Evolutionary conservation across 306 rosid species (phyloP).

Genomic region (Lablab purpureus): DNA sequence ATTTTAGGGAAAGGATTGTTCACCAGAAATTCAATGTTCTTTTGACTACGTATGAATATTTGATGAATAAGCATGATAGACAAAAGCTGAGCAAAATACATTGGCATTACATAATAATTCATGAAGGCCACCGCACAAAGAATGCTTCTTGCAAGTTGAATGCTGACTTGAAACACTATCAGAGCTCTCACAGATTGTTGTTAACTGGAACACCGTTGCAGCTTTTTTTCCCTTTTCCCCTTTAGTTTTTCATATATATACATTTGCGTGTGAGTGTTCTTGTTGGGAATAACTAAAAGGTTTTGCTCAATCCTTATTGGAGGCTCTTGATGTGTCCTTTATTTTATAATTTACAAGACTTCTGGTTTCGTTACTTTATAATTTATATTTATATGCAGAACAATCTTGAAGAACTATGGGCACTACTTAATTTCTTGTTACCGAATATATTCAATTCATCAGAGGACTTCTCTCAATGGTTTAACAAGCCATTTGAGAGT

Average conservation of each 20-base stretch:
- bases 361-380: conserved; percentile 36
- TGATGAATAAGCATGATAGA: conserved; percentile 99
- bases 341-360: conserved; percentile 38
- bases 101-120: conserved; percentile 97
- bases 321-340: conserved; percentile 20
- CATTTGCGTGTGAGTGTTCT: neutral
- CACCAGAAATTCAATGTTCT: conserved; percentile 96
- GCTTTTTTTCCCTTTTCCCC: conserved; percentile 47
- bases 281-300: conserved; percentile 24
- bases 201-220: conserved; percentile 98
- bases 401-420: conserved; percentile 99
- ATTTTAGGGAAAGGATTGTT: conserved; percentile 90
- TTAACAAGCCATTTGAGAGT: conserved; percentile 97
- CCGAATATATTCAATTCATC: conserved; percentile 98
- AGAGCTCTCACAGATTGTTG: conserved; percentile 96
- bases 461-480: conserved; percentile 98
- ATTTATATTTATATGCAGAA: conserved; percentile 61
- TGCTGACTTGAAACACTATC: conserved; percentile 91
- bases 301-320: conserved; percentile 31
- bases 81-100: conserved; percentile 94
- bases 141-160: conserved; percentile 99
- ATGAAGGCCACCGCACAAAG: conserved; percentile 99
- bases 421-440: conserved; percentile 93
- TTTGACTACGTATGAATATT: conserved; percentile 94
- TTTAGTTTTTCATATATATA: neutral